phyloP scores from a whole-genome alignment of 2,329 filamentous ascomycete species.

The Sporothrix inflata region DNA sequence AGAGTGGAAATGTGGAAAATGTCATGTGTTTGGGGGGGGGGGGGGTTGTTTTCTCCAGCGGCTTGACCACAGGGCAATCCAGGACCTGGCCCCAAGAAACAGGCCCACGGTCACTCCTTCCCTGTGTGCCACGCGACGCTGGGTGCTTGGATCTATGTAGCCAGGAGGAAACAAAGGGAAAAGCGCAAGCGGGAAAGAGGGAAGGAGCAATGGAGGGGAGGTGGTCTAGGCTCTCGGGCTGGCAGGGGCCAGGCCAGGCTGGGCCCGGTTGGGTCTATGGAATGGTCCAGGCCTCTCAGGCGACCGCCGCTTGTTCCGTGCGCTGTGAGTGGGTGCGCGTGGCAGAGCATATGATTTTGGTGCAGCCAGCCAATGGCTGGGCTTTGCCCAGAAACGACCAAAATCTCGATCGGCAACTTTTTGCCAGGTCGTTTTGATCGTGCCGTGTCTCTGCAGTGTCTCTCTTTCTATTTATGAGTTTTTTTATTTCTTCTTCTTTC shows the following conservation, averaged over 20 bases:
- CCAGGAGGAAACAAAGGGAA: not conserved
- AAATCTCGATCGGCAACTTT: not conserved
- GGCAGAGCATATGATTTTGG: not conserved
- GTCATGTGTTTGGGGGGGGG: not conserved
- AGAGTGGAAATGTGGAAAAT: slow-evolving; percentile 4
- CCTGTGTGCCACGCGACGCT: slow-evolving; percentile 10
- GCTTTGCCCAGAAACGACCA: not conserved
- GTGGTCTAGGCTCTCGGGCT: slow-evolving; percentile 5
- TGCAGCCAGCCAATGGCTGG: not conserved
- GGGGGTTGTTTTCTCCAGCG: not conserved
- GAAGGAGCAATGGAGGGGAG: not conserved
- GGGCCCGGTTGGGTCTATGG: slow-evolving; percentile 4
- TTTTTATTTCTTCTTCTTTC: not conserved
- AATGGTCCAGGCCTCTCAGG: slow-evolving; percentile 10
- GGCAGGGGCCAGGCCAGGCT: not conserved
- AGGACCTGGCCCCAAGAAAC: not conserved
- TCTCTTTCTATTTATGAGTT: not conserved
- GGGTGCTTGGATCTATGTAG: not conserved
- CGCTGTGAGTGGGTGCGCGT: slow-evolving; percentile 18
- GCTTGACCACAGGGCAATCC: not conserved
- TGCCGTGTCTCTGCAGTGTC: not conserved
- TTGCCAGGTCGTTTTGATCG: not conserved
- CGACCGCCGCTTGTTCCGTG: slow-evolving; percentile 18
- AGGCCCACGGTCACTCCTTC: not conserved
- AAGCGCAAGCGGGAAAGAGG: not conserved